Base-by-base conservation (phyloP, 768 basidiomycete species). In the Pholiota conissans region DNA sequence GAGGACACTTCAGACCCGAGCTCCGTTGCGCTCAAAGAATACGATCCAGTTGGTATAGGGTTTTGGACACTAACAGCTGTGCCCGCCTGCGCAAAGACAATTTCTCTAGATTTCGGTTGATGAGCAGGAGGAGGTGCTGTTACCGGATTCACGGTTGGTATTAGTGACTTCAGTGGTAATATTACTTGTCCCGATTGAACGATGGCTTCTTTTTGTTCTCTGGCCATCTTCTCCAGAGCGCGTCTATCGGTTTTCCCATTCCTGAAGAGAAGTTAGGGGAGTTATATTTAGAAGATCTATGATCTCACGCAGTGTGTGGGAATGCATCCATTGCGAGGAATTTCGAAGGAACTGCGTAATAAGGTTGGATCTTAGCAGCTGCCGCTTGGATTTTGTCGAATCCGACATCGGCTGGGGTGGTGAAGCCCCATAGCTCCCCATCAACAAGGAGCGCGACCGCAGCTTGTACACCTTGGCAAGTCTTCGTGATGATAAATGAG, bases 281-380 rank as follows among this genome's bases (percentile, higher is more conserved):
- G 56, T 28, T 59, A 47, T 18, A 35, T 52, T 14, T 9, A 7
- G 34, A 3, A 49, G n/a, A 27, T 26, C 55, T 28, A 54, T 28
- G 13, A 32, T 64, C 80, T 59, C 65, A 82, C 81, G 73, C 60
- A 22, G 85, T 86, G 62, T 79, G 77, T 7, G 84, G 83, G 62
- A 85, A 79, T 34, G 72, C 69, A 18, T 73, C 73, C 49, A 85
- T 68, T 3, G 72, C 66, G 32, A 81, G 39, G 57, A 77, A 76
- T 30, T 74, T 74, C 3, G 76, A 74, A 7, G 84, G 84, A 5
- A 85, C 80, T 9, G 83, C 84, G 63, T 86, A 86, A 65, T 84
- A 82, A 5, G 84, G 83, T 61, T 83, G 82, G 2, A 81, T 71
- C 57, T 79, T 76, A n/a, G 78, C 71, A 2, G 79, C 71, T n/a